Evolutionary conservation across 352 stramenopile genomes (phyloP), one percentile per base, ranked within the genome.

Genomic region (Phytophthora sojae): DNA sequence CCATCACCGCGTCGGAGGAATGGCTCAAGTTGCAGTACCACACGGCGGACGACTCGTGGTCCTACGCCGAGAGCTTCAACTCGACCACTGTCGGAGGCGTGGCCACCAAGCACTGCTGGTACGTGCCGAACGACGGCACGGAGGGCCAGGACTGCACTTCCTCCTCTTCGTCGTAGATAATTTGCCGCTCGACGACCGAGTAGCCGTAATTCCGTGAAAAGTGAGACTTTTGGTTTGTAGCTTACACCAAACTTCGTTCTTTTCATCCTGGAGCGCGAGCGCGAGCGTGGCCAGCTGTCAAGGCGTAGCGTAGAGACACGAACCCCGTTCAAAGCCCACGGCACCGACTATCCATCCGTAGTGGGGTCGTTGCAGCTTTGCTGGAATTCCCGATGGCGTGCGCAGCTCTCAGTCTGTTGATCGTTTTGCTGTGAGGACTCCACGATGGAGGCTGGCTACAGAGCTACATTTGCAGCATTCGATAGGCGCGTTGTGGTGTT

Each of bases 21-120:
- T 92, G 82, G 84, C 54, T 90, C n/a, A 86, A 90, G 59, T 57
- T 91, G 50, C 81, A 87, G 65, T 93, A 88, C 59, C 73, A 90
- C 51, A 92, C 82, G 12, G 79, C 81, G 26, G 84, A 92, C 64
- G 53, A 64, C 12, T 74, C 57, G 47, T 92, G 82, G 86, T 61
- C 61, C 12, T 89, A 89, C 39, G 62, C 73, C 12, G 77, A 86
- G 32, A 82, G 75, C 32, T 70, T 91, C 29, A 69, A 75, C 25
- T 69, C 69, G 5, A 81, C 82, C 23, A 79, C 66, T 4, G 61
- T 81, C 1, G 81, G 77, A 21, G 80, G 83, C 17, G 73, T 91
- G 21, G 76, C 67, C 1, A 83, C 81, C 39, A 81, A 85, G 61
- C 83, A 91, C 67, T 93, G 85, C 71, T 93, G 81, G 81, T 90